Base-by-base conservation (phyloP, 2,329 filamentous ascomycete genomes). In the Curvularia sp. region DNA sequence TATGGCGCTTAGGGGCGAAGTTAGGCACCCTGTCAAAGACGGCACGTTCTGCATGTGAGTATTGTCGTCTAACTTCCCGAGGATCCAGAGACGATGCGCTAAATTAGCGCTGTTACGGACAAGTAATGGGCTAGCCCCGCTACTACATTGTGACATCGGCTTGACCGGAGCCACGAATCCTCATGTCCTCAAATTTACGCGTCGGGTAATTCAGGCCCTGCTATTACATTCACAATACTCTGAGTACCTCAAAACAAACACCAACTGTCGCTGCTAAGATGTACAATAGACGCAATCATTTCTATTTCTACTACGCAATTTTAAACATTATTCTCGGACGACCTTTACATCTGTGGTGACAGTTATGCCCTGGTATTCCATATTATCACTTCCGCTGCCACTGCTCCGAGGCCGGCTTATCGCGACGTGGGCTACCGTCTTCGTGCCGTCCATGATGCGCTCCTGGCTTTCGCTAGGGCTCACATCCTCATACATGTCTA, bases 391-490 rank as follows among this genome's bases (percentile, higher is more conserved):
- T 10, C 38, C 58, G 10, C 51, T 55, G 4, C 13, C 32, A 28
- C 53, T 57, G 23, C 41, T 49, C 5, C 50, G 28, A n/a, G 34
- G 43, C n/a, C 27, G 28, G 34, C 18, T 49, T 1, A 53, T 58
- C 8, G 45, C 53, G 21, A 63, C 15, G 38, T 54, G 53, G 5
- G 28, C 50, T 10, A 30, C 39, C 4, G 47, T 39, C 21, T 61
- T 63, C 0, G 28, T 12, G 1, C 36, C 41, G 18, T 46, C 53
- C 13, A 65, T 55, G 19, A 63, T 65, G 12, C 47, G 48, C 42
- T 63, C 60, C 48, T 65, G 60, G 38, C 60, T 65, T 23, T 65
- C 63, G 12, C 53, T 63, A 4, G 60, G 57, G 39, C 60, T 65
- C 13, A 57, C 53, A 2, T 52, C 50, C 10, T 27, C 55, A 41